phyloP scores from a whole-genome alignment of 148 eudicot genomes.

The Camellia japonica region DNA sequence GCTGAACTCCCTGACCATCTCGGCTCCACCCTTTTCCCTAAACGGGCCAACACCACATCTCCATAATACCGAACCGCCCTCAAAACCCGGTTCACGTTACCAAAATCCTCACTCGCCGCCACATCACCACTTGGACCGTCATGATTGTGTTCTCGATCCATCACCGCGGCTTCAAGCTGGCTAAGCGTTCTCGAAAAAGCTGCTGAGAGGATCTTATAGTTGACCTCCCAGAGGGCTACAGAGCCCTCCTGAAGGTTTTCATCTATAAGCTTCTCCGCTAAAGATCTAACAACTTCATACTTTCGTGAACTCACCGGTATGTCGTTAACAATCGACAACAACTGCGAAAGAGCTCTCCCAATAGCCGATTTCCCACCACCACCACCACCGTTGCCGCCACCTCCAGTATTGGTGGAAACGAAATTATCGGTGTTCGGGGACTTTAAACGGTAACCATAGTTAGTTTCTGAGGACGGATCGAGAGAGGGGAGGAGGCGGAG shows the following conservation, averaged over 20 bases:
- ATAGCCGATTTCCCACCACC: slow-evolving; percentile 43
- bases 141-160: slow-evolving; percentile 17
- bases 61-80: slow-evolving; percentile 32
- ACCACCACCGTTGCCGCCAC: neutral
- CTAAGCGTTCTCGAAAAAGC: slow-evolving; percentile 50
- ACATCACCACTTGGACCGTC: neutral
- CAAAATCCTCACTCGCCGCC: neutral
- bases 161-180: slow-evolving; percentile 45
- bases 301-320: slow-evolving; percentile 75
- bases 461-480: neutral
- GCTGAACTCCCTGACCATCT: slow-evolving; percentile 27
- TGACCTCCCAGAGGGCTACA: slow-evolving; percentile 43
- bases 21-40: slow-evolving; percentile 24
- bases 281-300: slow-evolving; percentile 58
- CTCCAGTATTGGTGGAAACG: neutral
- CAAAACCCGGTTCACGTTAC: slow-evolving; percentile 27
- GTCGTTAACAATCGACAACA: slow-evolving; percentile 43
- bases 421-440: slow-evolving; percentile 1
- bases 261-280: slow-evolving; percentile 59
- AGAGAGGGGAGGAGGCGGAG: slow-evolving; percentile 31
- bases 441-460: neutral
- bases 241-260: slow-evolving; percentile 50
- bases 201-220: slow-evolving; percentile 41
- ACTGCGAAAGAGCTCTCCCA: slow-evolving; percentile 62
- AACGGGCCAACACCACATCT: slow-evolving; percentile 28